phyloP scores from a whole-genome alignment of 2,329 filamentous ascomycete species.

The Ophiostoma quercus region DNA sequence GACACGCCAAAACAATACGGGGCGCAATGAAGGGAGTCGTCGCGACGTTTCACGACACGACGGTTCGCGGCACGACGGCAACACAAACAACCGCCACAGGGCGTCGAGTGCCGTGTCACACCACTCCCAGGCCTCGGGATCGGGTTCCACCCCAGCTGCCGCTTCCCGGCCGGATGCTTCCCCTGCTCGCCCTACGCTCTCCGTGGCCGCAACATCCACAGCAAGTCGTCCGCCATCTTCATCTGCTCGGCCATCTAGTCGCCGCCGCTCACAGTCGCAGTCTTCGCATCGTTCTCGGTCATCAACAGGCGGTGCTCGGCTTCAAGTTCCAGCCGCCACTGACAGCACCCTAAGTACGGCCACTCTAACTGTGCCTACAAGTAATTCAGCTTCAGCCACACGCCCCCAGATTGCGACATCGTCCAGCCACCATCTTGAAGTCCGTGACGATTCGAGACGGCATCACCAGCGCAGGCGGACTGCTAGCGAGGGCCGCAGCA shows the following conservation, averaged over 20 bases:
- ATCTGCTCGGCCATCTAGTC: constrained; percentile 31
- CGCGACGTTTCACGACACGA: constrained; percentile 37
- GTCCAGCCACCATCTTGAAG: constrained; percentile 41
- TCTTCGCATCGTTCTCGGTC: constrained; percentile 36
- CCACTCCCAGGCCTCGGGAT: constrained; percentile 14
- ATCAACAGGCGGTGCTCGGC: constrained; percentile 34
- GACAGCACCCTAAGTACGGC: background rate
- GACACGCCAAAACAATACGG: constrained; percentile 31
- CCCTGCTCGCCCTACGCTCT: background rate
- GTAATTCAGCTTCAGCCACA: constrained; percentile 30
- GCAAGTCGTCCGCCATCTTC: constrained; percentile 27
- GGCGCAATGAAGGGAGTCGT: constrained; percentile 34
- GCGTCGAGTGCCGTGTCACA: constrained; percentile 20
- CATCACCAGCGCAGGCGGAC: constrained; percentile 44
- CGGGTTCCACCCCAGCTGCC: background rate
- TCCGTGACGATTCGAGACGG: constrained; percentile 42
- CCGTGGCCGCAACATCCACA: constrained; percentile 18
- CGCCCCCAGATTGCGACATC: constrained; percentile 45
- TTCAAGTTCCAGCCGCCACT: constrained; percentile 8
- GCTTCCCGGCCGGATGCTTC: constrained; percentile 9
- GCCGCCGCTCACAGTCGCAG: constrained; percentile 37
- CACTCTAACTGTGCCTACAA: background rate
- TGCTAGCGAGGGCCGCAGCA: constrained; percentile 51
- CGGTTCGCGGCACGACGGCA: constrained; percentile 34
- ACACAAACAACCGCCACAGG: constrained; percentile 9